Conservation (phyloP, 208 protist genomes). For the Trypanosoma rangeli region DNA sequence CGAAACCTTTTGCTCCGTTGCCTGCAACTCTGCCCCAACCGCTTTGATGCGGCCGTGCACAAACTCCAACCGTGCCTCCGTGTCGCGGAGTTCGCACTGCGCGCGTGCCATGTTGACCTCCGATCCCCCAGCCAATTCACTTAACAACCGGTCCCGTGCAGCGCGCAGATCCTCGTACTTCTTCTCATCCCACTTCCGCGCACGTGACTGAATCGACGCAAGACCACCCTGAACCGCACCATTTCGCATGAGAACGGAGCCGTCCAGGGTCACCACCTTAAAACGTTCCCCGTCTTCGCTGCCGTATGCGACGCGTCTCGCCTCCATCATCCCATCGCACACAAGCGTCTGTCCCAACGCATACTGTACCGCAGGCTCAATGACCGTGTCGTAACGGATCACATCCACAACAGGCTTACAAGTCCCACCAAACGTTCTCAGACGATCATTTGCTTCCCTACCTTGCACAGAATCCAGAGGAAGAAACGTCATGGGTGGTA, state of each 20-base stretch:
- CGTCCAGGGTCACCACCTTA: slow-evolving; percentile 96
- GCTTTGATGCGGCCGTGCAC: slow-evolving; percentile 43
- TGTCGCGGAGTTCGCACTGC: slow-evolving; percentile 70
- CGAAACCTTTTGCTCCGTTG: slow-evolving; percentile 34
- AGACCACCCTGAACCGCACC: slow-evolving; percentile 96
- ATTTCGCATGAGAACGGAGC: slow-evolving; percentile 94
- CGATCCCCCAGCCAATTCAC: slow-evolving; percentile 50
- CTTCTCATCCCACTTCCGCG: slow-evolving; percentile 94
- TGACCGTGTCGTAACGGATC: slow-evolving; percentile 80
- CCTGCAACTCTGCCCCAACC: slow-evolving; percentile 39
- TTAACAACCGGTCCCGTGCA: slow-evolving; percentile 64
- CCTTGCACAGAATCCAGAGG: slow-evolving; percentile 92
- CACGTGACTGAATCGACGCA: slow-evolving; percentile 73
- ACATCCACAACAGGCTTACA: slow-evolving; percentile 94
- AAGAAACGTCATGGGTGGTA: slow-evolving; percentile 95
- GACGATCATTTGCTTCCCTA: slow-evolving; percentile 87
- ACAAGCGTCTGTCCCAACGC: slow-evolving; percentile 96
- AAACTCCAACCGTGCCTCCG: slow-evolving; percentile 69
- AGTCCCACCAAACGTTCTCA: slow-evolving; percentile 90
- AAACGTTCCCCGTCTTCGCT: slow-evolving; percentile 53
- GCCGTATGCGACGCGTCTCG: slow-evolving; percentile 85
- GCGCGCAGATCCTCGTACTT: slow-evolving; percentile 80
- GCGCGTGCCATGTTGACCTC: slow-evolving; percentile 74
- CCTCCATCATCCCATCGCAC: slow-evolving; percentile 94
- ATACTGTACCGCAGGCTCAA: slow-evolving; percentile 93